Evolutionary conservation across 345 rosid genomes (phyloP).

Genomic region (Erodium maritimum): DNA sequence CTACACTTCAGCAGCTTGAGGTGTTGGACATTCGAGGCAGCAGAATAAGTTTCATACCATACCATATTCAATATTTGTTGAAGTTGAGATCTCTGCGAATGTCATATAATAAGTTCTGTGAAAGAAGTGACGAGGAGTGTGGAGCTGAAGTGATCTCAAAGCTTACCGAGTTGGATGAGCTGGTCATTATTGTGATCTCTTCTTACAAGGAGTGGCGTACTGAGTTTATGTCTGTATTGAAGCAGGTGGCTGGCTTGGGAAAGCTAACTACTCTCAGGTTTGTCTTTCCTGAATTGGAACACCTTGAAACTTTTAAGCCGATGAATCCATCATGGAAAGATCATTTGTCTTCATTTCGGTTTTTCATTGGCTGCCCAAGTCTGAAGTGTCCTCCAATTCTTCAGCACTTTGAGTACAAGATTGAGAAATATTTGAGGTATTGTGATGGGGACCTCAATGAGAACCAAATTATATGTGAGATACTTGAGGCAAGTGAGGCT

Average conservation of each 20-base stretch:
- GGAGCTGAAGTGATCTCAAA: constrained; percentile 6
- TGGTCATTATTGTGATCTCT: constrained; percentile 9
- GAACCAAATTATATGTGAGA: neutral
- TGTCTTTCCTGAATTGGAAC: constrained; percentile 6
- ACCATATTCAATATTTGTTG: constrained; percentile 3
- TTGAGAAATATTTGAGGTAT: constrained; percentile 7
- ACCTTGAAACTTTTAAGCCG: constrained; percentile 8
- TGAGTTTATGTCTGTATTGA: neutral
- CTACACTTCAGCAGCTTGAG: constrained; percentile 8
- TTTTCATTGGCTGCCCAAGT: constrained; percentile 11
- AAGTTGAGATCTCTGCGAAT: constrained; percentile 12
- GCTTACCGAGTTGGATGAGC: constrained; percentile 12
- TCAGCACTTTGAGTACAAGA: constrained; percentile 10
- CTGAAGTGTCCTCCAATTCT: constrained; percentile 9
- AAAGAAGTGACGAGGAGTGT: neutral
- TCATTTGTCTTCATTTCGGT: constrained; percentile 11
- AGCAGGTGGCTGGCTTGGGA: constrained; percentile 12
- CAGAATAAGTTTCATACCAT: constrained; percentile 12
- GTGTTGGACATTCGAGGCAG: constrained; percentile 16
- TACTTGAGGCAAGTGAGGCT: constrained; percentile 12
- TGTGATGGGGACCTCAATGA: constrained; percentile 2
- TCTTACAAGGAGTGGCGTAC: constrained; percentile 10
- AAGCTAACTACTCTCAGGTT: constrained; percentile 12
- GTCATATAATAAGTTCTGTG: constrained; percentile 5
- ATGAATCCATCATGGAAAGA: constrained; percentile 8